Percentiles rank a stretch among this genome's conserved stretches.
phyloP scores from a whole-genome alignment of 129 eudicot genomes.

The Artemisia argyi region DNA sequence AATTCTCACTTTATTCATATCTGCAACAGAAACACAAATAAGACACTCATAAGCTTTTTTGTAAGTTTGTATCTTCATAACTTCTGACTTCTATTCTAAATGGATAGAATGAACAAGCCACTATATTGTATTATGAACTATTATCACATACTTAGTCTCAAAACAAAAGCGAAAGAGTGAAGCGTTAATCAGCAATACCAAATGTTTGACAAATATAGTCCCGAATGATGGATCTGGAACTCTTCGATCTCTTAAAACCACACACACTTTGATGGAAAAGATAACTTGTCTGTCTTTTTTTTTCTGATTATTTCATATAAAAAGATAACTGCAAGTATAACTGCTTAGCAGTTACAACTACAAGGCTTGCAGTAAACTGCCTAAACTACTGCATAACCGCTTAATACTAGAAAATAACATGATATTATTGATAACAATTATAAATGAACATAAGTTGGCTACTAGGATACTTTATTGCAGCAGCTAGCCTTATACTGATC shows the following conservation, averaged over 20 bases:
- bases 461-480: background rate
- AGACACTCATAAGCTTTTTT: background rate
- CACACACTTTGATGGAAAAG: too few relatives aligned
- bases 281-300: too few relatives aligned
- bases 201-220: too few relatives aligned
- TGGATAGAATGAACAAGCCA: background rate
- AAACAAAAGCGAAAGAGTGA: conserved; percentile 9
- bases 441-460: too few relatives aligned
- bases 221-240: too few relatives aligned
- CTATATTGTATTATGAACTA: background rate
- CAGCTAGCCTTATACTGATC: background rate
- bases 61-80: background rate
- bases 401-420: too few relatives aligned
- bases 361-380: too few relatives aligned
- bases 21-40: conserved; percentile 37
- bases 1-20: conserved; percentile 27
- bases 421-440: too few relatives aligned
- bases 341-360: too few relatives aligned
- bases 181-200: background rate
- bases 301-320: background rate
- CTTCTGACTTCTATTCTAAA: background rate
- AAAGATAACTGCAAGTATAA: background rate
- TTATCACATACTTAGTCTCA: background rate
- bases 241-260: too few relatives aligned
- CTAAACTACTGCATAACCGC: too few relatives aligned